These are phyloP conservation scores for Cordyceps militaris DNA, from an alignment of 2,329 filamentous ascomycete species.

Conservation along the genomic window DNA sequence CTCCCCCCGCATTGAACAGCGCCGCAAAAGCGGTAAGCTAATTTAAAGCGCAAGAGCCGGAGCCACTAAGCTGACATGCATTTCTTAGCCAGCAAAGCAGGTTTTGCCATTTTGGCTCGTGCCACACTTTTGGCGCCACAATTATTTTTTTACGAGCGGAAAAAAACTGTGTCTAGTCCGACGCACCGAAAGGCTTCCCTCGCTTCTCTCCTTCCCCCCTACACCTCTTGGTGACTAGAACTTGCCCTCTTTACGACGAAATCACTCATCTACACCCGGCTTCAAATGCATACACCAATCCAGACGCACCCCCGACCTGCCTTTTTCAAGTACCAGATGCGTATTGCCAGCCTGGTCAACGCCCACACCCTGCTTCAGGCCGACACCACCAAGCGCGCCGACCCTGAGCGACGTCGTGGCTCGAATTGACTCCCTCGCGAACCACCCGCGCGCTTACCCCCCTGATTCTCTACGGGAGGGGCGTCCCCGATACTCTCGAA, in stretches of 20 bases:
- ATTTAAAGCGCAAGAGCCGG: no score
- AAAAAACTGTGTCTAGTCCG: constrained; percentile 8
- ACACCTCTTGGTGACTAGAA: constrained; percentile 23
- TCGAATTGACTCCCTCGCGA: constrained; percentile 31
- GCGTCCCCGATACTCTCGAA: neutral
- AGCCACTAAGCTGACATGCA: constrained; percentile 11
- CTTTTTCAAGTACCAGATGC: constrained; percentile 53
- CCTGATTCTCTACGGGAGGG: constrained; percentile 4
- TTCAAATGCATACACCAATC: constrained; percentile 52
- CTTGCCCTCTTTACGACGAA: neutral
- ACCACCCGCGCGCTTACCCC: constrained; percentile 9
- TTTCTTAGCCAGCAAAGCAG: neutral
- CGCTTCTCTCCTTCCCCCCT: constrained; percentile 11
- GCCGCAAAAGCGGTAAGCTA: no score
- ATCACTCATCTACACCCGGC: constrained; percentile 15
- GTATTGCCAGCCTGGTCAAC: constrained; percentile 42
- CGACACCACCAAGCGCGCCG: constrained; percentile 46
- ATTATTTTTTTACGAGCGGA: neutral
- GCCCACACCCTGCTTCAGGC: constrained; percentile 36
- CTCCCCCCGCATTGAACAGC: no score
- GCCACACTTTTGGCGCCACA: neutral
- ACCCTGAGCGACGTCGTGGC: constrained; percentile 54
- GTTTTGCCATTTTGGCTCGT: constrained; percentile 1
- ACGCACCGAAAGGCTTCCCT: neutral
- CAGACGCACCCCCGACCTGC: constrained; percentile 36